A percentile compares a stretch with the other conserved stretches of the same genome.
Conservation (phyloP, 2,329 filamentous ascomycete species). For the Neopestalotiopsis sp. region DNA sequence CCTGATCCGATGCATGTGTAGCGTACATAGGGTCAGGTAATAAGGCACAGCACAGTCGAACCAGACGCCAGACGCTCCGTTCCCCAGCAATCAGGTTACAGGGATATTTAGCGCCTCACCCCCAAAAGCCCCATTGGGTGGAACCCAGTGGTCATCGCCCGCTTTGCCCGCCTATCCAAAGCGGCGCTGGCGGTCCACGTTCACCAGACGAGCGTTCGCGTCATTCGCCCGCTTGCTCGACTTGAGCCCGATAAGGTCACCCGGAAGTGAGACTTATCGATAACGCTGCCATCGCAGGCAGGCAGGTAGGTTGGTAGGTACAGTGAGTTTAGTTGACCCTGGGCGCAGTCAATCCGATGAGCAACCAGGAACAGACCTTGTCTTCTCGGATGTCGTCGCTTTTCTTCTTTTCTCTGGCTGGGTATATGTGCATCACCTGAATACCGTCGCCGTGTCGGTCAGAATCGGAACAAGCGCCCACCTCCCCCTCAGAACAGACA, state of each 20-base stretch:
- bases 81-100: constrained; percentile 5
- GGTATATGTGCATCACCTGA: not conserved
- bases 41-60: not conserved
- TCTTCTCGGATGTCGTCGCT: not conserved
- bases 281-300: constrained; percentile 8
- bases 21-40: not conserved
- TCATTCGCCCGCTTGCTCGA: constrained; percentile 5
- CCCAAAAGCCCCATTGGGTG: not conserved
- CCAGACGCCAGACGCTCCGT: not conserved
- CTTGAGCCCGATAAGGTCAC: constrained; percentile 3
- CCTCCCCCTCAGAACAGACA: not conserved
- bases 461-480: not conserved
- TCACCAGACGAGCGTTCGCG: constrained; percentile 15
- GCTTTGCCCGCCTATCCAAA: not conserved
- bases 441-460: not conserved
- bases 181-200: not conserved
- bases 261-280: constrained; percentile 10
- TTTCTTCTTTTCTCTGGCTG: not conserved
- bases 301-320: not conserved
- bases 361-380: not conserved
- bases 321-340: not conserved
- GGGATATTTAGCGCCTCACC: constrained; percentile 13
- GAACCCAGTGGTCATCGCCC: not conserved
- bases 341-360: not conserved
- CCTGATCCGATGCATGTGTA: not conserved